These are phyloP conservation scores for Daldinia loculata DNA, from an alignment of 495 filamentous ascomycete genomes.

Conservation along the genomic window DNA sequence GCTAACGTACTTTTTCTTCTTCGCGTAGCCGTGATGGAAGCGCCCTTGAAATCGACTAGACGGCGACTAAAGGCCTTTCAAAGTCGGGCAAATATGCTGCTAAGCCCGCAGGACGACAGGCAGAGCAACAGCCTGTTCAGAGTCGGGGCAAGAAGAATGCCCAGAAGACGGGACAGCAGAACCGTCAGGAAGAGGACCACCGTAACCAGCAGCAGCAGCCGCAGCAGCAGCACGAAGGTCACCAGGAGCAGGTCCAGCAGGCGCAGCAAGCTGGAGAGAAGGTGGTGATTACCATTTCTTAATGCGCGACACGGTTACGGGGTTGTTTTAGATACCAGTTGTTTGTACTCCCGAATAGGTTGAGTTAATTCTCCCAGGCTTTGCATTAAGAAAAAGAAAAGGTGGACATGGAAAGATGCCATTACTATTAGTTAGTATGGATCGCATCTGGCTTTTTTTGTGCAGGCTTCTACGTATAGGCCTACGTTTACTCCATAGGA, in stretches of 20 bases:
- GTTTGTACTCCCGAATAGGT: neutral
- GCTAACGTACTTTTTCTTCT: neutral
- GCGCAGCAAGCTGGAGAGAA: neutral
- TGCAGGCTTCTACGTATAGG: neutral
- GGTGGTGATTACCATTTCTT: neutral
- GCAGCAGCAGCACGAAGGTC: neutral
- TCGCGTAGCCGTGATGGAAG: slow-evolving; percentile 26
- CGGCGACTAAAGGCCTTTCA: neutral
- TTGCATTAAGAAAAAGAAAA: neutral
- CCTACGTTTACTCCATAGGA: neutral
- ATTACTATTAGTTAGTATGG: neutral
- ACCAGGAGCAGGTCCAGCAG: neutral
- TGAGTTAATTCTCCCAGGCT: slow-evolving; percentile 1
- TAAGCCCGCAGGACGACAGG: neutral
- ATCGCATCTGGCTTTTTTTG: neutral
- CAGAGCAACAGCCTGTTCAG: too few relatives aligned
- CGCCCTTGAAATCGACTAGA: slow-evolving; percentile 28
- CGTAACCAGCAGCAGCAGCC: neutral
- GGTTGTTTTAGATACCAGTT: neutral
- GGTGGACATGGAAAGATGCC: neutral
- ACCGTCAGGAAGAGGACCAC: too few relatives aligned
- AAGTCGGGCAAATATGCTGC: neutral
- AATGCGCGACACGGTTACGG: neutral
- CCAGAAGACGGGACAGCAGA: neutral
- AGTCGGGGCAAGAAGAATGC: neutral